Conservation (phyloP, 2,329 filamentous ascomycete genomes). For the Fusarium robinianum region DNA sequence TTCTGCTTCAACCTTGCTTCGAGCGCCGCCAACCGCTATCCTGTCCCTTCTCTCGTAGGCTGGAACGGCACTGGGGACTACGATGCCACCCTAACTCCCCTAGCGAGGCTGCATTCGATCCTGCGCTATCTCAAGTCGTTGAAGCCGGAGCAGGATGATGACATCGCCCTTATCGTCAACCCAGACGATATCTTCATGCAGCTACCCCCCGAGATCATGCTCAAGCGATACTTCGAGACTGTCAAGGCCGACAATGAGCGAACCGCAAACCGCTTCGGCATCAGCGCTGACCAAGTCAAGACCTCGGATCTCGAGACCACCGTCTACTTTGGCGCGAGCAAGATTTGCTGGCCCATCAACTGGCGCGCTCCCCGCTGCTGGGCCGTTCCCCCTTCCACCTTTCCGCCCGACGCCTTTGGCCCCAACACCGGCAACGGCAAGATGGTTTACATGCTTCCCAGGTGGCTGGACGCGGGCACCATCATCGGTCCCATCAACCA, state of each 20-base stretch:
- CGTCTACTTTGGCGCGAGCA: slow-evolving; percentile 52
- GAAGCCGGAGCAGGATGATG: slow-evolving; percentile 48
- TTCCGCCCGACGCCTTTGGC: slow-evolving; percentile 44
- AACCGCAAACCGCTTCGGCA: slow-evolving; percentile 55
- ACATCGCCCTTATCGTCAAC: slow-evolving; percentile 67
- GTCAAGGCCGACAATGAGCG: slow-evolving; percentile 57
- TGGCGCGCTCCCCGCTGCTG: slow-evolving; percentile 46
- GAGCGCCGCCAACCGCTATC: slow-evolving; percentile 44
- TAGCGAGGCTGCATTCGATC: slow-evolving; percentile 47
- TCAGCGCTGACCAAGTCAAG: slow-evolving; percentile 39
- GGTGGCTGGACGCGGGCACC: slow-evolving; percentile 52
- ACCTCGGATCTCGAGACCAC: slow-evolving; percentile 43
- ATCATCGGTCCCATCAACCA: slow-evolving; percentile 47
- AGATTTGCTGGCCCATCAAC: slow-evolving; percentile 48
- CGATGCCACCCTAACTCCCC: slow-evolving; percentile 43
- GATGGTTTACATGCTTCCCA: slow-evolving; percentile 40
- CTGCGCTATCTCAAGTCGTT: slow-evolving; percentile 42
- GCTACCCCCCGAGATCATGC: slow-evolving; percentile 64
- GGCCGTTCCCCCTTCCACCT: slow-evolving; percentile 44
- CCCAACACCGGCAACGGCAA: slow-evolving; percentile 42
- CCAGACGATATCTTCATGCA: slow-evolving; percentile 69
- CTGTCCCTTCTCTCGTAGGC: slow-evolving; percentile 45
- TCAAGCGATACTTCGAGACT: slow-evolving; percentile 63
- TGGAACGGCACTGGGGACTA: slow-evolving; percentile 44
- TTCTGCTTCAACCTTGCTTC: slow-evolving; percentile 48